Evolutionary conservation across 768 basidiomycete species (phyloP), one percentile per base, ranked within the genome.

Genomic region (Mycena capillaripes): DNA sequence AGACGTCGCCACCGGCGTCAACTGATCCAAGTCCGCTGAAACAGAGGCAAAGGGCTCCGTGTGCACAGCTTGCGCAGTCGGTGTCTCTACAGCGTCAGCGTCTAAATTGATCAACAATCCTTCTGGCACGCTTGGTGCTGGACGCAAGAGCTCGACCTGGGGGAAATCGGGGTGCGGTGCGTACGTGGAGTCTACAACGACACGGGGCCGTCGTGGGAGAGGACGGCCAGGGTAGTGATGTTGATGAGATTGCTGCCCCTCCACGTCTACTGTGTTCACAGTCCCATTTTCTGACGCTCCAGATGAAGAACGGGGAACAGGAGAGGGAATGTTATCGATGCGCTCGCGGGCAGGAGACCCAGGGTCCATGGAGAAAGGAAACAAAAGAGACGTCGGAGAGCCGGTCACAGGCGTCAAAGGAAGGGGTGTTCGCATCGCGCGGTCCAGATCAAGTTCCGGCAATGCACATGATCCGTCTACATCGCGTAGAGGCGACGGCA

Each of bases 81-180:
- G 46, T 42, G 67, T 56, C 2, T 60, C 66, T 19, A 53, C 52
- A 12, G 88, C 89, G 32, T 88, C 52, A 12, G 88, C 89, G 32
- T 88, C 85, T 23, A 91, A 80, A 79, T 91, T 88, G 69, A 91
- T 91, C 32, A 91, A 80, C 25, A 90, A 77, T 2, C 89, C 90
- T 74, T 91, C 87, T 17, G 87, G 85, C 23, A 76, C 83, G 81
- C 23, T 71, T 56, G 62, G 75, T 72, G 53, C 73, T 67, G 23
- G 72, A 66, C 72, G 76, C 50, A 70, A 66, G 64, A 61, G 69
- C 25, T 55, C 69, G 23, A 38, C 23, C 36, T 59, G 69, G 58
- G 72, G 67, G 59, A 63, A 75, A 50, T 78, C 78, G 67, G 80
- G 74, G 76, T 78, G 71, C 5, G 80, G 75, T 25, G 80, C 81